These are phyloP conservation scores for Rubia peregrina DNA, from an alignment of 305 asterid species.

Conservation along the genomic window DNA sequence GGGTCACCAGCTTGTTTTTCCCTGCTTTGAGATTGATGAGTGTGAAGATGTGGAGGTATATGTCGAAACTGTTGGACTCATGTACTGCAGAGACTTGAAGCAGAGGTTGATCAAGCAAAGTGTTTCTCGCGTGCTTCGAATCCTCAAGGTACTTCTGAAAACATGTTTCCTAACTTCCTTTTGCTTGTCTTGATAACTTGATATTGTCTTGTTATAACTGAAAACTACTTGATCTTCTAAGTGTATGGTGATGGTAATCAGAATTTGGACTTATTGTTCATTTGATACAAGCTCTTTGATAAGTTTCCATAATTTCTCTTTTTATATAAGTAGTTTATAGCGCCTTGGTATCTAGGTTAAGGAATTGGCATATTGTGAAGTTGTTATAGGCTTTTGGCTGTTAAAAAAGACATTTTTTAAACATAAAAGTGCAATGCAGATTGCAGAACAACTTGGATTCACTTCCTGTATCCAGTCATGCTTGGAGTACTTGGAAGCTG, in stretches of 20 bases:
- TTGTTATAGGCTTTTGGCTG: neutral
- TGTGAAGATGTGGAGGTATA: conserved; percentile 92
- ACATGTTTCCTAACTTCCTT: conserved; percentile 9
- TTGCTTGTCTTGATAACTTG: neutral
- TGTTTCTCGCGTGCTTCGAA: conserved; percentile 72
- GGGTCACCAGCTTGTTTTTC: conserved; percentile 53
- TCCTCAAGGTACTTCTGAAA: conserved; percentile 59
- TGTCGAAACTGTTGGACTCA: conserved; percentile 86
- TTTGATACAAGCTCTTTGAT: neutral
- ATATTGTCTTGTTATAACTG: neutral
- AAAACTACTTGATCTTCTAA: neutral
- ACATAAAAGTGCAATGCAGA: conserved; percentile 31
- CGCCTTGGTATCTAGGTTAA: neutral
- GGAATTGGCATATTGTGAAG: neutral
- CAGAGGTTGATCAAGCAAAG: conserved; percentile 87
- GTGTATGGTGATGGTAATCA: neutral
- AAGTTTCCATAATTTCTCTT: neutral
- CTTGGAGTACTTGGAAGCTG: conserved; percentile 94
- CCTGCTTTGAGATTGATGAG: conserved; percentile 73
- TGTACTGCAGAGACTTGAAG: conserved; percentile 83
- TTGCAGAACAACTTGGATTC: conserved; percentile 72
- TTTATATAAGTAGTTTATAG: neutral
- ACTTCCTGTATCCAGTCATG: conserved; percentile 58
- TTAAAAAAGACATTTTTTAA: conserved; percentile 4
- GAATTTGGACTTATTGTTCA: neutral